phyloP scores from a whole-genome alignment of 73 alveolate species.

The Paramecium sexaurelia region DNA sequence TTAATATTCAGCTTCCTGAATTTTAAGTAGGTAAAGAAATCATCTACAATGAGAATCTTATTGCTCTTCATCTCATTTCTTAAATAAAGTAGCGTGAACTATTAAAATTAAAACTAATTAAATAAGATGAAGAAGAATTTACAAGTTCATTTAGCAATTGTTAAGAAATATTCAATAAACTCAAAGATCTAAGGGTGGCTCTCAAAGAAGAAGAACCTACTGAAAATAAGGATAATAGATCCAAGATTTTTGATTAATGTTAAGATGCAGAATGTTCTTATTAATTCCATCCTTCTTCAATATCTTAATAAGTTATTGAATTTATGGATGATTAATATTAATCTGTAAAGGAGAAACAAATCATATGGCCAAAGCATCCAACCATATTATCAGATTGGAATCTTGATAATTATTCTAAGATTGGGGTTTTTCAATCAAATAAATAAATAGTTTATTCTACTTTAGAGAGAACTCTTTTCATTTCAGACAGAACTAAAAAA shows the following conservation, averaged over 20 bases:
- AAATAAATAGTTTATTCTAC: background rate
- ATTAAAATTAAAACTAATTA: conserved; percentile 45
- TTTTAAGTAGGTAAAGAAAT: background rate
- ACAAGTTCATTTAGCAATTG: background rate
- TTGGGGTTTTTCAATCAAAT: background rate
- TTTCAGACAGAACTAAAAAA: conserved; percentile 35
- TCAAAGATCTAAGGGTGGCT: background rate
- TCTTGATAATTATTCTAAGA: conserved; percentile 20
- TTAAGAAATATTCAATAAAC: background rate
- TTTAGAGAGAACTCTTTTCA: background rate
- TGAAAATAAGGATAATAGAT: background rate
- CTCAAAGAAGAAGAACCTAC: background rate
- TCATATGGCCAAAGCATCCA: conserved; percentile 35
- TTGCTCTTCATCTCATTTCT: conserved; percentile 30
- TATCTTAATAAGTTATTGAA: background rate
- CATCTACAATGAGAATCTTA: conserved; percentile 7
- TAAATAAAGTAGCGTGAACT: conserved; percentile 26
- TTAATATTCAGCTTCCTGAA: background rate
- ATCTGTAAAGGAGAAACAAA: background rate
- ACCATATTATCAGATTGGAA: conserved; percentile 11
- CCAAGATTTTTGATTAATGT: conserved; percentile 28
- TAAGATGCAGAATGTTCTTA: background rate
- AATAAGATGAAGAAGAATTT: background rate
- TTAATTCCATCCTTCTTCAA: background rate
- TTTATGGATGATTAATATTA: conserved; percentile 43